Percentiles rank a stretch among this genome's conserved stretches.
These are phyloP conservation scores for Volvox carteri DNA, from an alignment of 163 green algal genomes.

Conservation along the genomic window DNA sequence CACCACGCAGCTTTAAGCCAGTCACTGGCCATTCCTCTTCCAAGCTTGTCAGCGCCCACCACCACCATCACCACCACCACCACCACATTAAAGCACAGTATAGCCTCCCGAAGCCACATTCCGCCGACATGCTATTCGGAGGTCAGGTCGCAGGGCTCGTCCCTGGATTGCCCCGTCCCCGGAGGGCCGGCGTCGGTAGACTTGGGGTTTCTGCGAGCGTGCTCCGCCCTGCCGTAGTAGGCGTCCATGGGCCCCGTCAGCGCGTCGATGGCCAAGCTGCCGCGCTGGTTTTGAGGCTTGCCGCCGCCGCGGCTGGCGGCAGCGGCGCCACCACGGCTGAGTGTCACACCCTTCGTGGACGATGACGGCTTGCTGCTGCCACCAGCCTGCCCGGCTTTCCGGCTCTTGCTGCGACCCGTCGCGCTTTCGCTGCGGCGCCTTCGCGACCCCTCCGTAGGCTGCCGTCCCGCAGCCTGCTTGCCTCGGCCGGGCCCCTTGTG, in stretches of 20 bases:
- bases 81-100: too few species aligned
- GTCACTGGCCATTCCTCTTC: too few species aligned
- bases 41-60: too few species aligned
- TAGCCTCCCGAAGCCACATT: too few species aligned
- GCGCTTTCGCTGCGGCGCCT: not conserved
- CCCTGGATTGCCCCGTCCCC: too few species aligned
- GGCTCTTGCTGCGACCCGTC: not conserved
- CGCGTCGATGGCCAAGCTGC: not conserved
- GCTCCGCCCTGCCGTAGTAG: not conserved
- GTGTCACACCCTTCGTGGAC: not conserved
- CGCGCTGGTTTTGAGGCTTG: not conserved
- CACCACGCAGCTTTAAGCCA: too few species aligned
- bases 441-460: not conserved
- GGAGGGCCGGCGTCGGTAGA: too few species aligned
- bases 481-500: not conserved
- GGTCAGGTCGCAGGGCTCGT: not conserved
- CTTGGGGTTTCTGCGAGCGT: not conserved
- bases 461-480: not conserved
- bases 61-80: too few species aligned
- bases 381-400: not conserved
- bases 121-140: too few species aligned
- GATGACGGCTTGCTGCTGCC: not conserved
- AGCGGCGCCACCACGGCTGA: not conserved
- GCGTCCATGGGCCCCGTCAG: not conserved
- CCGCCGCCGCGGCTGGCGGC: too few species aligned